Conservation (phyloP, 495 filamentous ascomycete genomes). For the Friedmanniomyces endolithicus region DNA sequence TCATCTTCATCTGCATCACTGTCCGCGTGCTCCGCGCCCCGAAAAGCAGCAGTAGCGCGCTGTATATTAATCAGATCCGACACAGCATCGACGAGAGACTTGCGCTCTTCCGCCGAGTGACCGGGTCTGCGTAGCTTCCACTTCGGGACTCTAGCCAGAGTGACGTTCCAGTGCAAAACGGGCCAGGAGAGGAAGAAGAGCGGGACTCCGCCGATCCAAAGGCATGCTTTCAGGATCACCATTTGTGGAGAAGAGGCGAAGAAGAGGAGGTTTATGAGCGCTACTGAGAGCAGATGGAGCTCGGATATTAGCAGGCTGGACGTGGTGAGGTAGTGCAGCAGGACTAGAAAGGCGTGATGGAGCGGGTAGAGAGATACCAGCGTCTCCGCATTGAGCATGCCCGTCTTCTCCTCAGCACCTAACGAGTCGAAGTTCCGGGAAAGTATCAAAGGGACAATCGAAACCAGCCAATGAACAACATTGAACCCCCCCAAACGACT, state of each 20-base stretch:
- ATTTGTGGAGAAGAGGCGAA: conserved; percentile 72
- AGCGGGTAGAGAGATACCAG: conserved; percentile 67
- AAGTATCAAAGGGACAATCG: conserved; percentile 47
- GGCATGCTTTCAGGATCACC: conserved; percentile 62
- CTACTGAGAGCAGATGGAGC: conserved; percentile 69
- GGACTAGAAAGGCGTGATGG: conserved; percentile 65
- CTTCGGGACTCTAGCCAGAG: conserved; percentile 73
- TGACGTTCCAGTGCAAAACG: conserved; percentile 74
- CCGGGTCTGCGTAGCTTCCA: conserved; percentile 69
- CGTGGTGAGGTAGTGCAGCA: conserved; percentile 66
- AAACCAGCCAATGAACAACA: conserved; percentile 59
- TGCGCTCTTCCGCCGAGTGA: conserved; percentile 34
- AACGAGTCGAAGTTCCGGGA: conserved; percentile 33
- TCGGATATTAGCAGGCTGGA: conserved; percentile 79
- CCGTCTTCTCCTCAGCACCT: conserved; percentile 13
- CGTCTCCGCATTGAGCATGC: conserved; percentile 43
- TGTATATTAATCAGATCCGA: conserved; percentile 17
- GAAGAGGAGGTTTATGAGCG: conserved; percentile 70
- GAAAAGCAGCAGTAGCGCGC: conserved; percentile 11
- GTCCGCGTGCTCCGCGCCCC: conserved; percentile 34
- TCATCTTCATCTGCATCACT: conserved; percentile 34
- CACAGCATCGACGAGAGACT: conserved; percentile 40
- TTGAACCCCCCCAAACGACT: conserved; percentile 39
- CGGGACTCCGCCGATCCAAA: conserved; percentile 79
- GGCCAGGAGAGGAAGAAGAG: conserved; percentile 60